Conservation (phyloP, 345 rosid genomes). For the Cardiospermum halicacabum region DNA sequence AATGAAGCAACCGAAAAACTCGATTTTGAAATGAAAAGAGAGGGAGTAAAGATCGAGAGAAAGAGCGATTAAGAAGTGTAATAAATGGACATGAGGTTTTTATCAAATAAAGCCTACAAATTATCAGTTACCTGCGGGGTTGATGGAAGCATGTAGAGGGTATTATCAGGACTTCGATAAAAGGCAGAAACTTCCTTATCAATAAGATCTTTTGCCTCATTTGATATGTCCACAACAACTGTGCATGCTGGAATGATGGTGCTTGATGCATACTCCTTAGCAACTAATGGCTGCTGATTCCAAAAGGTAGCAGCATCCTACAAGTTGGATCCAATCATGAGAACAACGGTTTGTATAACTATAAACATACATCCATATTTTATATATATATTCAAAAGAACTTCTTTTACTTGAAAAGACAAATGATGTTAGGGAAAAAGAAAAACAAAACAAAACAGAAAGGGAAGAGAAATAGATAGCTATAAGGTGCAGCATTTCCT, state of each 20-base stretch:
- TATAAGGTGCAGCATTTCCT: slow-evolving; percentile 3
- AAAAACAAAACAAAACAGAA: background rate
- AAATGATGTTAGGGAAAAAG: background rate
- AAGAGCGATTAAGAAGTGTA: background rate
- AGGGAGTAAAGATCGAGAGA: background rate
- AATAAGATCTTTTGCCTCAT: slow-evolving; percentile 67
- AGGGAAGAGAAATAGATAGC: slow-evolving; percentile 3
- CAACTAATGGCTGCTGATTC: slow-evolving; percentile 85
- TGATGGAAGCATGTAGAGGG: slow-evolving; percentile 87
- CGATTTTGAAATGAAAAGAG: background rate
- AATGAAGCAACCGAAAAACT: slow-evolving; percentile 1
- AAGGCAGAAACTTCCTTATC: slow-evolving; percentile 83
- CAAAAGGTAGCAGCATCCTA: slow-evolving; percentile 86
- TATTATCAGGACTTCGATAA: slow-evolving; percentile 79
- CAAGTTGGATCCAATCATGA: slow-evolving; percentile 14
- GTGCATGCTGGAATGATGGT: slow-evolving; percentile 80
- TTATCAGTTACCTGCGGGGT: slow-evolving; percentile 64
- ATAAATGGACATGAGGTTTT: background rate
- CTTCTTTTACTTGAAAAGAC: background rate
- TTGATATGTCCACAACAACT: slow-evolving; percentile 65
- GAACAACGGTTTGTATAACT: background rate
- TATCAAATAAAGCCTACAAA: background rate
- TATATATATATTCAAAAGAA: background rate
- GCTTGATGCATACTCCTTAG: slow-evolving; percentile 80
- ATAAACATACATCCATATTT: too few species aligned